Evolutionary conservation across 176 grass and related monocot species (phyloP).

Genomic region (Alloteropsis semialata): DNA sequence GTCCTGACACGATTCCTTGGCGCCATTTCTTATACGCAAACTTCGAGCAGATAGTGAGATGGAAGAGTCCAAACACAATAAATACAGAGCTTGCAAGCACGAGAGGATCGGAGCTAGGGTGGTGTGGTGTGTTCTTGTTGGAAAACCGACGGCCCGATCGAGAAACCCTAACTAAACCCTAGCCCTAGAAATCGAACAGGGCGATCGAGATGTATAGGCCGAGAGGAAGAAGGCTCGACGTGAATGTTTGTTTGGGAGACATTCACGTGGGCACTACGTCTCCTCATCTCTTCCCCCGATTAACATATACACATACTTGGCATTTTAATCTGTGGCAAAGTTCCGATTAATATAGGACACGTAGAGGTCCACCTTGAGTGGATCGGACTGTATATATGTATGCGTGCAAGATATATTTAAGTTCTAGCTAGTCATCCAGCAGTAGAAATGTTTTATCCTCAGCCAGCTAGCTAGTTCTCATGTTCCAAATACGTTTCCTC

Average conservation of each 20-base stretch:
- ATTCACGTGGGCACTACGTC: constrained; percentile 90
- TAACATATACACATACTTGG: neutral
- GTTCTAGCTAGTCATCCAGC: neutral
- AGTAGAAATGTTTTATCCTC: neutral
- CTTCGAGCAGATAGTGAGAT: constrained; percentile 46
- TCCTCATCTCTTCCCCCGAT: constrained; percentile 19
- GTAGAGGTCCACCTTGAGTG: neutral
- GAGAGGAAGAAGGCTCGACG: constrained; percentile 51
- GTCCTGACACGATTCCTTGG: constrained; percentile 64
- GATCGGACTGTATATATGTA: neutral
- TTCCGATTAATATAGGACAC: neutral
- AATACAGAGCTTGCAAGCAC: constrained; percentile 34
- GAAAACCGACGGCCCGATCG: constrained; percentile 17
- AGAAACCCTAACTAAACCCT: constrained; percentile 36
- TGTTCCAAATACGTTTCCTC: neutral
- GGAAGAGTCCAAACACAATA: constrained; percentile 45
- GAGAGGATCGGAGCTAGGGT: constrained; percentile 11
- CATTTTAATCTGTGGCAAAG: neutral
- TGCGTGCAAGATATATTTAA: neutral
- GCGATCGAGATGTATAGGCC: constrained; percentile 5
- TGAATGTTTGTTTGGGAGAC: constrained; percentile 99
- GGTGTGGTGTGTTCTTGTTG: neutral
- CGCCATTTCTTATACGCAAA: constrained; percentile 41
- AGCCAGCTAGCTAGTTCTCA: neutral
- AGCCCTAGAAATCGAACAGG: constrained; percentile 42